A percentile compares a stretch with the other conserved stretches of the same genome.
Evolutionary conservation across 2,329 filamentous ascomycete genomes (phyloP).

Genomic region (Beauveria sp.): DNA sequence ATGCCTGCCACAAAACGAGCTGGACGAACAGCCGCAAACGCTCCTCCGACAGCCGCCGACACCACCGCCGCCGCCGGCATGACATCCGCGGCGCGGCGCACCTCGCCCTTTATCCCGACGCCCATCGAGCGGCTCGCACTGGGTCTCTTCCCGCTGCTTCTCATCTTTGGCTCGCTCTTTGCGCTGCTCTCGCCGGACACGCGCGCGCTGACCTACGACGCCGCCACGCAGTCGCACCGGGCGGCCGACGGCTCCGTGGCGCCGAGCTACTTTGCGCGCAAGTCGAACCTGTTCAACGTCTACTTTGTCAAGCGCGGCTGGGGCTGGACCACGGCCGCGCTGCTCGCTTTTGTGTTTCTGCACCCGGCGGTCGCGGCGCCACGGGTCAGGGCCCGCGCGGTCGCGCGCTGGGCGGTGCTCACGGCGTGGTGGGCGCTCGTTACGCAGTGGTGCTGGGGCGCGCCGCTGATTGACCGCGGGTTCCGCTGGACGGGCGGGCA

Average conservation of each 20-base stretch:
- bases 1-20: constrained; percentile 22
- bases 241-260: constrained; percentile 46
- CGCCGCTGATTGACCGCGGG: constrained; percentile 79
- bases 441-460: constrained; percentile 96
- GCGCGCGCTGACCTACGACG: constrained; percentile 55
- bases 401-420: constrained; percentile 60
- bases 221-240: constrained; percentile 54
- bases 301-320: constrained; percentile 94
- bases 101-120: constrained; percentile 60
- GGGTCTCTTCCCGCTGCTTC: constrained; percentile 64
- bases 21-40: neutral
- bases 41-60: neutral
- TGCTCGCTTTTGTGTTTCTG: constrained; percentile 59
- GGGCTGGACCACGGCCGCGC: constrained; percentile 78
- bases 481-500: constrained; percentile 84
- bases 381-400: constrained; percentile 44
- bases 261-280: constrained; percentile 86
- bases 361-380: constrained; percentile 47
- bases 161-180: constrained; percentile 77
- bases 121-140: constrained; percentile 59
- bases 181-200: constrained; percentile 67
- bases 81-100: constrained; percentile 26
- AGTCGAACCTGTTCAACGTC: constrained; percentile 85
- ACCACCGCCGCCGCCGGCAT: constrained; percentile 11
- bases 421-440: constrained; percentile 77